These are phyloP conservation scores for Carex littledalei DNA, from an alignment of 176 grass and related monocot species.

Conservation along the genomic window DNA sequence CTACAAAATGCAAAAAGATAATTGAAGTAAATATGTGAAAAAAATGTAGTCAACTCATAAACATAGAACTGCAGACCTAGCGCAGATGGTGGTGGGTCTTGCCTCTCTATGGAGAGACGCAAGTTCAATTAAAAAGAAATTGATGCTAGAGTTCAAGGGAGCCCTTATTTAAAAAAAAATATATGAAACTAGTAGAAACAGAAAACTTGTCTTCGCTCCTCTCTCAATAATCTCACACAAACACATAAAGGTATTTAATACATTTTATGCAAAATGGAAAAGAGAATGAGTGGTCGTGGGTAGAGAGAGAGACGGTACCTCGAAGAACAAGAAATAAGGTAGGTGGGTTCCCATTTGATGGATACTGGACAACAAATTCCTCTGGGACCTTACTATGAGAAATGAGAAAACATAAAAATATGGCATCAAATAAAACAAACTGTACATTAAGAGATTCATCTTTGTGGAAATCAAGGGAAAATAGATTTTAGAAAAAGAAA, in stretches of 20 bases:
- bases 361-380: conserved; percentile 92
- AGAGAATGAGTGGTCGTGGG: background rate
- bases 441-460: background rate
- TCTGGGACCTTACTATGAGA: conserved; percentile 81
- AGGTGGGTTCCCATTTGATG: conserved; percentile 89
- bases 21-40: background rate
- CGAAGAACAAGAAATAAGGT: conserved; percentile 87
- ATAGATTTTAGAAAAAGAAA: background rate
- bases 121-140: no score
- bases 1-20: conserved; percentile 27
- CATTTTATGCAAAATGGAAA: conserved; percentile 11
- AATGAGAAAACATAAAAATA: conserved; percentile 29
- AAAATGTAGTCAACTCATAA: background rate
- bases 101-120: no score
- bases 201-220: background rate
- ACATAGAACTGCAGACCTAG: no score
- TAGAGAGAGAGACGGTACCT: conserved; percentile 33
- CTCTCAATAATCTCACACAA: conserved; percentile 12
- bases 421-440: conserved; percentile 15
- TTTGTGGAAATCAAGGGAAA: conserved; percentile 2
- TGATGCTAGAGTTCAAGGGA: no score
- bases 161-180: background rate
- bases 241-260: background rate
- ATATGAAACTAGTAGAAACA: background rate
- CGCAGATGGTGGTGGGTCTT: no score